phyloP scores from a whole-genome alignment of 345 rosid species.

The Noccaea bulbosa region DNA sequence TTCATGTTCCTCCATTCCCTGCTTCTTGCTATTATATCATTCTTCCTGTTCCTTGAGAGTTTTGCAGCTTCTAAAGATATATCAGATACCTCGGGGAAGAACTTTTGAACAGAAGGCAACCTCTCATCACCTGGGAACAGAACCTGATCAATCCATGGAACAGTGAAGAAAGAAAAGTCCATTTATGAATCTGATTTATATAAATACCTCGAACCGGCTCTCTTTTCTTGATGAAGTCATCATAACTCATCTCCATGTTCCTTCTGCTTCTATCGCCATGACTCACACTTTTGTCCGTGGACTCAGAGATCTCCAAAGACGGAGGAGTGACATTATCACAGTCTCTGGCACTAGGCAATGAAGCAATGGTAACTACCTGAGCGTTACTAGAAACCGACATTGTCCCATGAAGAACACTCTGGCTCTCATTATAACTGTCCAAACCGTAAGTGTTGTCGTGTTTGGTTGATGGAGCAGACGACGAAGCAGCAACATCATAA shows the following conservation, averaged over 20 bases:
- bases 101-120: slow-evolving; percentile 37
- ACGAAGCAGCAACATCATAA: slow-evolving; percentile 40
- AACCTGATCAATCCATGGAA: slow-evolving; percentile 17
- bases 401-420: slow-evolving; percentile 18
- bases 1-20: slow-evolving; percentile 41
- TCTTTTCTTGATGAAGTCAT: slow-evolving; percentile 31
- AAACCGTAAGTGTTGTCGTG: slow-evolving; percentile 20
- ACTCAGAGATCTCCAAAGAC: slow-evolving; percentile 21
- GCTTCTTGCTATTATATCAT: slow-evolving; percentile 36
- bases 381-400: slow-evolving; percentile 35
- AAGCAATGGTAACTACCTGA: slow-evolving; percentile 36
- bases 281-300: slow-evolving; percentile 22
- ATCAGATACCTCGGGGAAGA: slow-evolving; percentile 41
- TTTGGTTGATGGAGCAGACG: slow-evolving; percentile 33
- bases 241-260: slow-evolving; percentile 25
- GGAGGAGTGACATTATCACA: slow-evolving; percentile 14
- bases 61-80: slow-evolving; percentile 33
- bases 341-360: slow-evolving; percentile 28
- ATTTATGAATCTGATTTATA: background rate
- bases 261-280: slow-evolving; percentile 16
- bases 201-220: slow-evolving; percentile 31
- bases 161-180: background rate
- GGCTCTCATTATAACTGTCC: slow-evolving; percentile 29
- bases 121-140: slow-evolving; percentile 37
- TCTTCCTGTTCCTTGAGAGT: slow-evolving; percentile 33